These are phyloP conservation scores for Coprinellus micaceus DNA, from an alignment of 768 basidiomycete species.

Conservation along the genomic window DNA sequence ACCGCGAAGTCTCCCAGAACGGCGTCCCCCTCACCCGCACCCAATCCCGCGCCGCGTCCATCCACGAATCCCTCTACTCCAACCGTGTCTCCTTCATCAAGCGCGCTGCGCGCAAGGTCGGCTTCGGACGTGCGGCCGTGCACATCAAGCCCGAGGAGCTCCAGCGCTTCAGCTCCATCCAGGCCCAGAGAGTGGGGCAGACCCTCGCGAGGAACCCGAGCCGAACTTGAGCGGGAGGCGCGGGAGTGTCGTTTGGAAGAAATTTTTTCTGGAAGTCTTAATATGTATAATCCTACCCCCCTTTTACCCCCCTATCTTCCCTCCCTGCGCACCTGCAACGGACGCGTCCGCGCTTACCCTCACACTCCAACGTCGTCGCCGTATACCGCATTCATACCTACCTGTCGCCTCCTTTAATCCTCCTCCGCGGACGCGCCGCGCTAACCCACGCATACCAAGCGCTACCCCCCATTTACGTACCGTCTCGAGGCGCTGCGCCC, in stretches of 20 bases:
- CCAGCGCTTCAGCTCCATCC: slow-evolving; percentile 81
- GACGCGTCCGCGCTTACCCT: neutral
- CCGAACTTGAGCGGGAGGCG: slow-evolving; percentile 9
- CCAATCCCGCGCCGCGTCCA: slow-evolving; percentile 84
- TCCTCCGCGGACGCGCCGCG: neutral
- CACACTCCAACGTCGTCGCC: neutral
- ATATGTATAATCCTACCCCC: neutral
- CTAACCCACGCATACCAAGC: neutral
- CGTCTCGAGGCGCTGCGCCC: no score
- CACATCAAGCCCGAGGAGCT: slow-evolving; percentile 67
- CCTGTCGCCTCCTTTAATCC: neutral
- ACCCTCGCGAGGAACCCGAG: slow-evolving; percentile 75
- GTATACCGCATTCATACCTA: neutral
- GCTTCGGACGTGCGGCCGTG: slow-evolving; percentile 76
- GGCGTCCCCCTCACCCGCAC: slow-evolving; percentile 81
- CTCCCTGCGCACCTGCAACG: neutral
- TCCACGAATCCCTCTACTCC: slow-evolving; percentile 91
- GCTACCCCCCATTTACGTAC: neutral
- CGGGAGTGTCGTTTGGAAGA: neutral
- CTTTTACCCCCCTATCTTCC: neutral
- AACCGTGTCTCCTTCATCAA: slow-evolving; percentile 94
- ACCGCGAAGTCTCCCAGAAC: slow-evolving; percentile 28
- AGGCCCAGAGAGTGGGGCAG: slow-evolving; percentile 71
- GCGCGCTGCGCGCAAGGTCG: slow-evolving; percentile 80
- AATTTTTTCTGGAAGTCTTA: neutral